These are phyloP conservation scores for Ganoderma lingzhi DNA, from an alignment of 1,284 basidiomycete species.

Conservation along the genomic window DNA sequence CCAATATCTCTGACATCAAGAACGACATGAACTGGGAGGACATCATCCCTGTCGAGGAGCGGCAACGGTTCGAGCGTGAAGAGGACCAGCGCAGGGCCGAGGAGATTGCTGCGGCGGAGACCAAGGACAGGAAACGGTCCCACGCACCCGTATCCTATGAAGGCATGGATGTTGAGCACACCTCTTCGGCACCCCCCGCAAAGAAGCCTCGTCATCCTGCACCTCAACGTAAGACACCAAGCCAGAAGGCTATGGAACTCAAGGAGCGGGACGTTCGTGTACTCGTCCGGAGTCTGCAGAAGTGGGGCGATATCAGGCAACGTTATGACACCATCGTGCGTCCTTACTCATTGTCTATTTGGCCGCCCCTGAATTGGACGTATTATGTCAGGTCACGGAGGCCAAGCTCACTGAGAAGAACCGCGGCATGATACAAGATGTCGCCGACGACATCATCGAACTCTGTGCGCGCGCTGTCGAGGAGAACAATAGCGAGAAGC, in stretches of 20 bases:
- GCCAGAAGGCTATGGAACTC: slow-evolving; percentile 94
- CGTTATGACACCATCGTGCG: slow-evolving; percentile 94
- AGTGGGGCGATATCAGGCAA: slow-evolving; percentile 97
- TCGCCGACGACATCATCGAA: slow-evolving; percentile 92
- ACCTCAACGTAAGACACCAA: slow-evolving; percentile 83
- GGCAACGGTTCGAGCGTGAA: slow-evolving; percentile 86
- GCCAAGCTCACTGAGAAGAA: slow-evolving; percentile 97
- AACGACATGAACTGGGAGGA: slow-evolving; percentile 99
- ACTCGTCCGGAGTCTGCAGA: slow-evolving; percentile 93
- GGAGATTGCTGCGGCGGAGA: slow-evolving; percentile 70
- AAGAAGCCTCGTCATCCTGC: slow-evolving; percentile 79
- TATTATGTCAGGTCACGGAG: slow-evolving; percentile 74
- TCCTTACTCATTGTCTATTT: slow-evolving; percentile 32
- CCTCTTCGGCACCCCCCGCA: slow-evolving; percentile 60
- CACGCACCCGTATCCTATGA: slow-evolving; percentile 91
- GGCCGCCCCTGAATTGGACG: slow-evolving; percentile 20
- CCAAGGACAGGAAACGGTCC: slow-evolving; percentile 81
- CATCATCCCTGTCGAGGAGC: slow-evolving; percentile 95
- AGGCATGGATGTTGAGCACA: slow-evolving; percentile 89
- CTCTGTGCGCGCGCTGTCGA: slow-evolving; percentile 87
- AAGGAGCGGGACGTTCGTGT: slow-evolving; percentile 98
- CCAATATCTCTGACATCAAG: slow-evolving; percentile 97
- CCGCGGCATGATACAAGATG: slow-evolving; percentile 89
- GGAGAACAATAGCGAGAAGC: slow-evolving; percentile 85
- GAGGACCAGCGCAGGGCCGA: slow-evolving; percentile 79